These are phyloP conservation scores for Beauveria sp. DNA, from an alignment of 2,329 filamentous ascomycete species.

Conservation along the genomic window DNA sequence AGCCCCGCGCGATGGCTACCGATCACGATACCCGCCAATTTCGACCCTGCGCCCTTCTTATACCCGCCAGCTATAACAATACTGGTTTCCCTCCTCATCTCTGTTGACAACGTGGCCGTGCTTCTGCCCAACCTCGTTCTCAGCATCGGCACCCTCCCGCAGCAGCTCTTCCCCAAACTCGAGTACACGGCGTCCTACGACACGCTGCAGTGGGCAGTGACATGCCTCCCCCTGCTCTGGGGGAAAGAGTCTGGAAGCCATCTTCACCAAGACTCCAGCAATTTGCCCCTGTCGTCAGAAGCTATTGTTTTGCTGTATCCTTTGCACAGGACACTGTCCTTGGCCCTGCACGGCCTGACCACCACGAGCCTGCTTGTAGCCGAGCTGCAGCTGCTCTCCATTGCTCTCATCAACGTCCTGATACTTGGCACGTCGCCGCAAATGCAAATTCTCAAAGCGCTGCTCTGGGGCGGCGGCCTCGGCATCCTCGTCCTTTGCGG, in stretches of 20 bases:
- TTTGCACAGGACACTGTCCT: constrained; percentile 70
- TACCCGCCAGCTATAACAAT: constrained; percentile 75
- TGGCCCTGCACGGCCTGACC: constrained; percentile 69
- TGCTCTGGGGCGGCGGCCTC: constrained; percentile 80
- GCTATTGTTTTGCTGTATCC: constrained; percentile 64
- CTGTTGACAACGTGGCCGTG: constrained; percentile 50
- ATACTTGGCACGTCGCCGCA: constrained; percentile 75
- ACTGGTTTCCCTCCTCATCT: constrained; percentile 68
- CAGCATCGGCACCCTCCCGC: constrained; percentile 68
- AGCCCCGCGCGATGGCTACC: constrained; percentile 31
- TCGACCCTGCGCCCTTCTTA: constrained; percentile 85
- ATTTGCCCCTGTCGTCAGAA: constrained; percentile 43
- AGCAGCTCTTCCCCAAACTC: constrained; percentile 60
- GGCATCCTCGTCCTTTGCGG: constrained; percentile 66
- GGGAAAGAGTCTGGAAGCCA: constrained; percentile 25
- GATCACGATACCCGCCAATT: constrained; percentile 59
- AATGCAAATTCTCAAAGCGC: constrained; percentile 71
- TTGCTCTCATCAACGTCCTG: constrained; percentile 73
- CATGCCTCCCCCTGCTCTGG: constrained; percentile 56
- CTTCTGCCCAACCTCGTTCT: constrained; percentile 78
- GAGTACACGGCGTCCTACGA: constrained; percentile 51
- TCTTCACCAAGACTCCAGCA: constrained; percentile 23
- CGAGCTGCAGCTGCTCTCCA: constrained; percentile 81
- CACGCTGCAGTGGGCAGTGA: constrained; percentile 70
- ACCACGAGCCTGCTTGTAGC: constrained; percentile 82